Conservation (phyloP, 2,329 filamentous ascomycete genomes). For the Trichoderma endophyticum region DNA sequence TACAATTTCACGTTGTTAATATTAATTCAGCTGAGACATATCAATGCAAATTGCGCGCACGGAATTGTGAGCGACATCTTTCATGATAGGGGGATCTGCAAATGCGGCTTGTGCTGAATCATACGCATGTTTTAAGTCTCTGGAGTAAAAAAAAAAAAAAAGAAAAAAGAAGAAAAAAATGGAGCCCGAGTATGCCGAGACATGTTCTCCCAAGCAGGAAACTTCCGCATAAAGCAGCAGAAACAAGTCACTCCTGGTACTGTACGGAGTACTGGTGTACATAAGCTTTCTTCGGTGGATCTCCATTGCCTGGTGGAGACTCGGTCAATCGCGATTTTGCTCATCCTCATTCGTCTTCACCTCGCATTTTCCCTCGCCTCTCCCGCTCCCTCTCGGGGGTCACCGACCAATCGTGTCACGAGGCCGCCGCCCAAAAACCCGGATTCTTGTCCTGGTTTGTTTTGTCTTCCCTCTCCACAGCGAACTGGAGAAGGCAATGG, state of each 20-base stretch:
- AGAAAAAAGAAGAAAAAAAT: background rate
- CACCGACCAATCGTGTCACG: slow-evolving; percentile 2
- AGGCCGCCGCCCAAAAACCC: background rate
- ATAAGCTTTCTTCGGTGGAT: slow-evolving; percentile 12
- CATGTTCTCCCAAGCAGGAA: background rate
- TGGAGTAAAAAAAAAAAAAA: background rate
- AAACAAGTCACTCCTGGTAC: background rate
- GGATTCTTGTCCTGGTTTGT: background rate
- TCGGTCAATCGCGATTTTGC: slow-evolving; percentile 4
- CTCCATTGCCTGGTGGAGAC: background rate
- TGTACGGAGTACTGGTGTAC: background rate
- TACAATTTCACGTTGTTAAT: background rate
- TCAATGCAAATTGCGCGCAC: background rate
- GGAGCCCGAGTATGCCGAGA: slow-evolving; percentile 13
- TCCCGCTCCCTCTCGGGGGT: background rate
- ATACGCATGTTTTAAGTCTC: background rate
- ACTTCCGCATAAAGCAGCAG: background rate
- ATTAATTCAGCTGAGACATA: background rate
- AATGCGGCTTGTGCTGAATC: slow-evolving; percentile 1
- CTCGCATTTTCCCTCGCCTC: background rate
- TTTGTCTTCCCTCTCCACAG: slow-evolving; percentile 2
- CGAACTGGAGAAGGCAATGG: slow-evolving; percentile 2
- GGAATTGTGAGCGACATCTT: background rate
- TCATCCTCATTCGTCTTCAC: slow-evolving; percentile 1
- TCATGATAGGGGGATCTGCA: slow-evolving; percentile 6